Base-by-base conservation (phyloP, 73 alveolate genomes). In the Tetrahymena elliotti region DNA sequence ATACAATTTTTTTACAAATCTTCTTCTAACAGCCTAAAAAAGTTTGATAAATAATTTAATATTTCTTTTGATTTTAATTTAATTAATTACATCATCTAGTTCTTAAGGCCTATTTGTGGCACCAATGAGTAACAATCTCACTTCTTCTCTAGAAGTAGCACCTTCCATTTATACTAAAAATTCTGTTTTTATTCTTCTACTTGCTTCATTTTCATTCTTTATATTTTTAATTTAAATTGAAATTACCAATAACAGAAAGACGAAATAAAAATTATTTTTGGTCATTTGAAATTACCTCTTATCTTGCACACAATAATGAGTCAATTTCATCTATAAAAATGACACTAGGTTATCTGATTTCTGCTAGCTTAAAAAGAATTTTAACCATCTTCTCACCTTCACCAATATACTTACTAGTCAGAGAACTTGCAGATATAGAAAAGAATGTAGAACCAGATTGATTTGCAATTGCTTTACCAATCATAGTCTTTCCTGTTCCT, bases 311-410 rank as follows among this genome's bases (percentile, higher is more conserved):
- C 36, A 99, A 98, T 38, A 99, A 95, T 83, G 99, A 98, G 96
- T 99, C 99, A 40, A 99, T 99, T 97, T 99, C 99, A 98, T 99
- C 99, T 84, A 99, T 97, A 95, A 99, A 99, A 36, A 99, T 98
- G 10, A 99, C 99, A 47, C 99, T 96, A 22, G 99, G 99, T 11
- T 99, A 99, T 93, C 98, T 97, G 94, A 97, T 98, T 54, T 98
- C 96, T 39, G 99, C 99, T 98, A 98, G 97, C 52, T 98, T 98
- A 82, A 96, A 97, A 35, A 98, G 93, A 10, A 99, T 98, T 95
- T 98, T 96, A 11, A 98, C 99, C 96, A 98, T 96, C 96, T 98
- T 99, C 94, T 99, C 99, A 39, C 99, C 99, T 97, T 99, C 99
- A 35, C 99, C 99, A 22, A 99, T 98, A 99, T 99, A 99, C 95